Base-by-base conservation (phyloP, 306 rosid genomes). In the Canavalia ensiformis region DNA sequence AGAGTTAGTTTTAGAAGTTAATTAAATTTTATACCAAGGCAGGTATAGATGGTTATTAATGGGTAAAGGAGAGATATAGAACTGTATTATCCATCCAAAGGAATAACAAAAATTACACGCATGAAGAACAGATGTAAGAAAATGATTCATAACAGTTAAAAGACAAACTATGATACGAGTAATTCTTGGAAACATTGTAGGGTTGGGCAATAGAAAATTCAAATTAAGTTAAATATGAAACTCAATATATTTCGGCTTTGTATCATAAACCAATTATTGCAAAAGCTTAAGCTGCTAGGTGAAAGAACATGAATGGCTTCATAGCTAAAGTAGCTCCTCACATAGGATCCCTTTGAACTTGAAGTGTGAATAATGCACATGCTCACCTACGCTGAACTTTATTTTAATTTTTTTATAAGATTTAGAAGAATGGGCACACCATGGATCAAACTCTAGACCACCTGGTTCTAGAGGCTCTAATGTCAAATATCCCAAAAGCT, bases 41-140 rank as follows among this genome's bases (percentile, higher is more conserved):
- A 80, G 74, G 63, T 50, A 56, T 62, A 78, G 6, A 60, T 54
- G 74, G 57, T 13, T 67, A 31, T 51, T 63, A 33, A 55, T 29
- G 72, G 57, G 50, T 41, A 50, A 59, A 47, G 64, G 39, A 30
- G 68, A 65, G 47, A 64, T 7, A 58, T 10, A 37, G 51, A 84
- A 68, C 37, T 57, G 29, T 63, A 71, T 66, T 56, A 79, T 46
- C 52, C 78, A 70, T 74, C 56, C 77, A 60, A 44, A 52, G 67
- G 59, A 37, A 66, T 13, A 59, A 10, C 66, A 49, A 47, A 67
- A 18, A 31, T 63, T 56, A 41, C 47, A 47, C 12, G 30, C 3
- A 13, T 18, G 12, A 51, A 58, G 62, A 65, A 74, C 25, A 69
- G 7, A 69, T 70, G 68, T 2, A 70, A 65, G 59, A 57, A 9